phyloP scores from a whole-genome alignment of 2,329 filamentous ascomycete genomes.

The Fusarium luffae region DNA sequence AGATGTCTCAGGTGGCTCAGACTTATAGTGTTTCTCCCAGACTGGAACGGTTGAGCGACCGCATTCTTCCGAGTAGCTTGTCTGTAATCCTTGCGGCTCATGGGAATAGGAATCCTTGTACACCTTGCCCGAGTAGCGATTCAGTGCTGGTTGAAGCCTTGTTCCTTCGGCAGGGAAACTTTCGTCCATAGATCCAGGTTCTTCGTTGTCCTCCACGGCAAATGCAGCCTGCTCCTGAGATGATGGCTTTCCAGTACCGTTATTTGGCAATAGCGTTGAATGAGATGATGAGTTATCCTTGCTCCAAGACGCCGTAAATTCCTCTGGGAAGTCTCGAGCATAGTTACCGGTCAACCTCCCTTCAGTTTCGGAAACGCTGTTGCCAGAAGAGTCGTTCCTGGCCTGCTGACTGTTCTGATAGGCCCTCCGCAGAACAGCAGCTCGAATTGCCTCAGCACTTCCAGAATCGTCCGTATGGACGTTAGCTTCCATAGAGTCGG shows the following conservation, averaged over 20 bases:
- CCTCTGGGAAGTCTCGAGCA: slow-evolving; percentile 63
- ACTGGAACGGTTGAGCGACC: slow-evolving; percentile 50
- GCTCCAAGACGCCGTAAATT: slow-evolving; percentile 59
- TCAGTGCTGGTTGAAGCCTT: slow-evolving; percentile 48
- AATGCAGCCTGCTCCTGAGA: background rate
- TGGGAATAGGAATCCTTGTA: slow-evolving; percentile 56
- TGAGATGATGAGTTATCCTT: slow-evolving; percentile 43
- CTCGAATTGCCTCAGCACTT: slow-evolving; percentile 50
- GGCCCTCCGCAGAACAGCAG: slow-evolving; percentile 47
- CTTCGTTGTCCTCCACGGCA: slow-evolving; percentile 45
- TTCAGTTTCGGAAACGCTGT: slow-evolving; percentile 8
- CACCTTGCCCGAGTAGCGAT: slow-evolving; percentile 37
- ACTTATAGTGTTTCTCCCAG: slow-evolving; percentile 49
- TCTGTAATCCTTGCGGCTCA: slow-evolving; percentile 60
- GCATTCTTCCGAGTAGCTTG: slow-evolving; percentile 58
- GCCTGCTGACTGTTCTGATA: slow-evolving; percentile 32
- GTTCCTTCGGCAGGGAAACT: slow-evolving; percentile 50
- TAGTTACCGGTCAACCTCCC: slow-evolving; percentile 60
- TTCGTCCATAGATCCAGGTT: slow-evolving; percentile 55
- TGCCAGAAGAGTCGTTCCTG: slow-evolving; percentile 13
- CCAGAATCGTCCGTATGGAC: slow-evolving; percentile 37
- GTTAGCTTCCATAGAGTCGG: slow-evolving; percentile 32
- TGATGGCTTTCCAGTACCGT: background rate
- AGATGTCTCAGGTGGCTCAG: background rate
- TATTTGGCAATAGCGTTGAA: slow-evolving; percentile 42